Base-by-base conservation (phyloP, 768 basidiomycete species). In the Lactifluus rugatus region DNA sequence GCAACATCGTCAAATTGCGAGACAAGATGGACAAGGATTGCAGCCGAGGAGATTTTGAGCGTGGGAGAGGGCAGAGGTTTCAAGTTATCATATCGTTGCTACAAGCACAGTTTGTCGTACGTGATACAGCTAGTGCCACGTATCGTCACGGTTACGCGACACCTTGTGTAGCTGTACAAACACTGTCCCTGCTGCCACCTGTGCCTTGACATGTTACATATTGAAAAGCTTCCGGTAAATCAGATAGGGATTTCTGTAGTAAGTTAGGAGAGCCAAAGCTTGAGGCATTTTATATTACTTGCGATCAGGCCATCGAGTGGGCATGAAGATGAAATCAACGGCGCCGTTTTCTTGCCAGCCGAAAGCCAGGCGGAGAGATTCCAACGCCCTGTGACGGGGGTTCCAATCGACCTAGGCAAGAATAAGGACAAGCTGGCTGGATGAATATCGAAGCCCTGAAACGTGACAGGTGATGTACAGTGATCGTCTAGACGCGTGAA, bases 21-120 rank as follows among this genome's bases (percentile, higher is more conserved):
- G 52, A 23, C 34, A 32, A 39, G 58, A 59, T 54, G 32, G 58
- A 17, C 58, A 54, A n/a, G 58, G 58, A 34, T 37, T 45, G 8
- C 58, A 54, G n/a, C 32, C 52, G 17, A 48, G 53, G 42, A 32
- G 58, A 34, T 59, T 23, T 36, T 54, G 31, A 50, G 16, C 39
- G n/a, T 21, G 5, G 51, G 10, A 28, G 51, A 48, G 5, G n/a
- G 11, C 14, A 7, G 11, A 23, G 16, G 17, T 23, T 14, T n/a
- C n/a, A n/a, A n/a, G n/a, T n/a, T 0, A 5, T n/a, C 4, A 8
- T n/a, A n/a, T 13, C n/a, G 41, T n/a, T 52, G 3, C 19, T 23
- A 25, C n/a, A 19, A 41, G n/a, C 16, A n/a, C 10, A 3, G 5
- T 17, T 9, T 39, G 4, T 11, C n/a, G 39, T 17, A 39, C 47